Base-by-base conservation (phyloP, 2,329 filamentous ascomycete genomes). In the Orbilia brochopaga region DNA sequence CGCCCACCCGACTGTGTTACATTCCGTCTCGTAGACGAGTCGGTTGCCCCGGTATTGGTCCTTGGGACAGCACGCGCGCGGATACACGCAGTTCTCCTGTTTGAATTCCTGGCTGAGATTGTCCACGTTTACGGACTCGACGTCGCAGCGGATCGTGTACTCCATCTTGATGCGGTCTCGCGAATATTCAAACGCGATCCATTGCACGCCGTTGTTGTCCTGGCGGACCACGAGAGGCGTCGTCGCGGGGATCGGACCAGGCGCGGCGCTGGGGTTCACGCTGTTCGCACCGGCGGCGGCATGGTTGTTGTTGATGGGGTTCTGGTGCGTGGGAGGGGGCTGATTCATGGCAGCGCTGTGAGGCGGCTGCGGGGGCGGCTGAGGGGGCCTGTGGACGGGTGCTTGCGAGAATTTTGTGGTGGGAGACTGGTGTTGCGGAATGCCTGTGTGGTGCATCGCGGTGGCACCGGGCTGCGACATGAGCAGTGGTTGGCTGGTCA, bases 1-100 rank as follows among this genome's bases (percentile, higher is more conserved):
- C 11, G 93, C 93, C 94, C 94, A 99, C n/a, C 94, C 94, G n/a
- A 99, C 94, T 0, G 92, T 91, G 81, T 99, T 99, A 84, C 94
- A 99, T 81, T 99, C 94, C 15, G 91, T 97, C 83, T 99, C 94
- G 80, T 99, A 99, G 76, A 94, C 90, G 75, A 97, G 82, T 15
- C 94, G 89, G 79, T 99, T 99, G 73, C 94, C 94, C 70, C 92
- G 89, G 83, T 99, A 99, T 79, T 96, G 90, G 69, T 97, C 93
- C 81, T 97, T 97, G 75, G 87, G 86, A 80, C 92, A 96, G 83
- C 92, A 97, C 2, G 94, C 94, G 70, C 94, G 87, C 1, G 94
- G 94, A 78, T 97, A 99, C 13, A 99, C 94, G 79, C 94, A 97
- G 81, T 99, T 99, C 79, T 97, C 93, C 7, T 91, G 91, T 83